Evolutionary conservation across 176 grass and related monocot species (phyloP), one percentile per base, ranked within the genome.

Genomic region (Leersia perrieri): DNA sequence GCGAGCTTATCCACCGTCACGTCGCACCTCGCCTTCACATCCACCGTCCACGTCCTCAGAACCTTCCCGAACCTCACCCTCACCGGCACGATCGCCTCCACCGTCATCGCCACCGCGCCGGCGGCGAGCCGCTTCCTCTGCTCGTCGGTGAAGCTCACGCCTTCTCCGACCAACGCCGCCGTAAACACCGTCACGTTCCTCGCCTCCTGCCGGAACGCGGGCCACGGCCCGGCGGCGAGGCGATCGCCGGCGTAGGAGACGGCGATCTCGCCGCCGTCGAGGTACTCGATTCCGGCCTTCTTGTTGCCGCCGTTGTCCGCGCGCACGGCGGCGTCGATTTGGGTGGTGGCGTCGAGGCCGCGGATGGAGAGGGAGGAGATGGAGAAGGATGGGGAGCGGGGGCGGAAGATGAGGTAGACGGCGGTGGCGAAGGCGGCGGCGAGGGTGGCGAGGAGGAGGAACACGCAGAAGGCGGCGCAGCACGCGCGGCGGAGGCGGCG

Each of bases 1-100:
- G 73, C 84, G 1, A 98, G 68, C 39, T 63, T 82, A 66, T 98
- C 90, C 10, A 95, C 95, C 15, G 66, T 60, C 13, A 98, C 66
- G 3, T 93, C 84, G 70, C 95, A 98, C 3, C 74, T 27, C n/a
- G 91, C 90, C 86, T 76, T 91, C 25, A 88, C 90, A n/a, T 78
- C 67, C 25, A 98, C 72, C 44, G 84, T 87, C 95, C 92, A 98
- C 11, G 90, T 87, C 67, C 82, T 86, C 2, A 98, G 28, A 70
- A 80, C 81, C 60, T 77, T 69, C 3, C 92, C 86, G 26, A 92
- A 78, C 33, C 86, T 89, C 11, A 93, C 65, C 25, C 80, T 70
- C 12, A 95, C 88, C 1, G 84, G 88, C 12, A 93, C 80, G 39
- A 20, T 23, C 0, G 68, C 71, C 47, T 91, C 77, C 53, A 95